These are phyloP conservation scores for Boeremia exigua DNA, from an alignment of 2,329 filamentous ascomycete genomes.

Conservation along the genomic window DNA sequence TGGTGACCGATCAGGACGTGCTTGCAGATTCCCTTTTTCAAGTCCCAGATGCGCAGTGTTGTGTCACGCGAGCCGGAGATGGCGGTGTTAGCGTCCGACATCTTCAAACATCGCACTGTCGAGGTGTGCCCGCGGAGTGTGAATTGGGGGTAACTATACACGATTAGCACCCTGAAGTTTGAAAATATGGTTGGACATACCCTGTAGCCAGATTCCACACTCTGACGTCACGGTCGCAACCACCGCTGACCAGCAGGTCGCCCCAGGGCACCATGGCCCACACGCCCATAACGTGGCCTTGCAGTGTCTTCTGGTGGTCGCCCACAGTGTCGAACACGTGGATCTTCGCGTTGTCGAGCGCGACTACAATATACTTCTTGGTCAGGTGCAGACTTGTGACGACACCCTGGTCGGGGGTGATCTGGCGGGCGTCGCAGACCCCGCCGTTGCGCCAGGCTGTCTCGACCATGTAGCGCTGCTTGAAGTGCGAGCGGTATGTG, in stretches of 20 bases:
- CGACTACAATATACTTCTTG: slow-evolving; percentile 94
- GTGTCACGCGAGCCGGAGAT: slow-evolving; percentile 97
- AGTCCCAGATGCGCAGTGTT: slow-evolving; percentile 93
- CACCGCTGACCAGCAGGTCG: slow-evolving; percentile 91
- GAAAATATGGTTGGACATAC: slow-evolving; percentile 57
- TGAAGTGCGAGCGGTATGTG: slow-evolving; percentile 96
- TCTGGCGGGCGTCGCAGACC: slow-evolving; percentile 80
- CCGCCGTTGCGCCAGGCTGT: slow-evolving; percentile 95
- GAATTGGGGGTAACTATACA: slow-evolving; percentile 39
- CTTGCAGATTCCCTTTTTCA: slow-evolving; percentile 82
- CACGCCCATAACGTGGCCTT: slow-evolving; percentile 98
- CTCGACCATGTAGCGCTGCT: slow-evolving; percentile 95
- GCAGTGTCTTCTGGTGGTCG: slow-evolving; percentile 83
- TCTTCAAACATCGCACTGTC: slow-evolving; percentile 95
- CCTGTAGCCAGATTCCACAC: slow-evolving; percentile 96
- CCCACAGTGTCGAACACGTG: slow-evolving; percentile 96
- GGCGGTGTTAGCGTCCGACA: slow-evolving; percentile 91
- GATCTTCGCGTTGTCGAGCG: slow-evolving; percentile 96
- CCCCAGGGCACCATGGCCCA: slow-evolving; percentile 99
- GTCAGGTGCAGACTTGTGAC: slow-evolving; percentile 96
- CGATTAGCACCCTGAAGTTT: slow-evolving; percentile 16
- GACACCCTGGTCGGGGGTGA: slow-evolving; percentile 94
- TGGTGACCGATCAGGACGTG: slow-evolving; percentile 95
- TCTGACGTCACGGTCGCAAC: slow-evolving; percentile 93
- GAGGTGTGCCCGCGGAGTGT: slow-evolving; percentile 94